Conservation (phyloP, 345 rosid species). For the Dipteronia sinensis region DNA sequence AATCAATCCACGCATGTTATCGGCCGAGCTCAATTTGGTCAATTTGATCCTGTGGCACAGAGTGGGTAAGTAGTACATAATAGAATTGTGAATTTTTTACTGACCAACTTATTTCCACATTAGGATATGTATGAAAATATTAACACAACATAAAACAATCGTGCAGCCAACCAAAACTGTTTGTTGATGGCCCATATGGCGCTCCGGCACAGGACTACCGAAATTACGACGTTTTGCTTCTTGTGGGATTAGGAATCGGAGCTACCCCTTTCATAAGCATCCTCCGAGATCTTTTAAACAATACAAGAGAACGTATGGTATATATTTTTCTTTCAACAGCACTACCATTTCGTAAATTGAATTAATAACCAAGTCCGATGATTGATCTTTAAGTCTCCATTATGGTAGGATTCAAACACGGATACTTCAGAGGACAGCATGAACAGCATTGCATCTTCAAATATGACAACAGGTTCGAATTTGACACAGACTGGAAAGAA, state of each 20-base stretch:
- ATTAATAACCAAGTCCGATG: neutral
- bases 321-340: neutral
- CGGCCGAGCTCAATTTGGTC: constrained; percentile 63
- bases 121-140: neutral
- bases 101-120: neutral
- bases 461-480: constrained; percentile 34
- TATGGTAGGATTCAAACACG: constrained; percentile 55
- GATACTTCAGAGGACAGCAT: constrained; percentile 72
- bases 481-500: constrained; percentile 48
- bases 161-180: constrained; percentile 72
- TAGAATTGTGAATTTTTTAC: neutral
- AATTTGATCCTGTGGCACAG: constrained; percentile 37
- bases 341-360: neutral
- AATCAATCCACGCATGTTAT: constrained; percentile 53
- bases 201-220: constrained; percentile 96
- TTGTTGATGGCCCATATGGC: constrained; percentile 92
- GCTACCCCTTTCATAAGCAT: constrained; percentile 98
- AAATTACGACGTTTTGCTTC: constrained; percentile 89
- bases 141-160: constrained; percentile 18
- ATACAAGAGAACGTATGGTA: constrained; percentile 74
- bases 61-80: constrained; percentile 45
- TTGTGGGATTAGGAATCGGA: constrained; percentile 94
- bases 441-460: constrained; percentile 73
- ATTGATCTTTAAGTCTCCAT: constrained; percentile 1
- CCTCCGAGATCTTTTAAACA: constrained; percentile 77